phyloP scores from a whole-genome alignment of 352 stramenopile genomes.

The Pythium vanterpoolii region DNA sequence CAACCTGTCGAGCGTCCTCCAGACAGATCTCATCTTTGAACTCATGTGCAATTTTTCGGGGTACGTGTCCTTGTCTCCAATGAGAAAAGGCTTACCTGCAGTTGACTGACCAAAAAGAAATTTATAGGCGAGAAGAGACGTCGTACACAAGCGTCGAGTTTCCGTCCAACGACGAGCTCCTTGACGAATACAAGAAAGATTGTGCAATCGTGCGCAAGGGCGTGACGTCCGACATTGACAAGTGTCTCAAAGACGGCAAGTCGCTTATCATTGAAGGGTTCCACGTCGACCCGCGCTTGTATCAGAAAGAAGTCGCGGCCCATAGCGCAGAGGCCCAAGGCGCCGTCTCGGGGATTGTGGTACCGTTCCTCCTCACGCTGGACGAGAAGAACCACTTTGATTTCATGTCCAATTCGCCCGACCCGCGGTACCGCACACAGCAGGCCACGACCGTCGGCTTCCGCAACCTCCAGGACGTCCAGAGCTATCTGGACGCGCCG shows the following conservation, averaged over 20 bases:
- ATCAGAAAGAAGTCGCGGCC: constrained; percentile 64
- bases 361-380: constrained; percentile 54
- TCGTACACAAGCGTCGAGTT: constrained; percentile 65
- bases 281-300: constrained; percentile 83
- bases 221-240: constrained; percentile 84
- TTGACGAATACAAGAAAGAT: constrained; percentile 73
- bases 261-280: constrained; percentile 87
- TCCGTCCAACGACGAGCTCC: constrained; percentile 49
- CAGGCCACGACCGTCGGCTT: constrained; percentile 51
- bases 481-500: constrained; percentile 61
- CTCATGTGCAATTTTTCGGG: constrained; percentile 90
- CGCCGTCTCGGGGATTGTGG: constrained; percentile 65
- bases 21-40: constrained; percentile 87
- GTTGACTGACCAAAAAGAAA: not conserved
- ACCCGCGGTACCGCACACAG: constrained; percentile 71
- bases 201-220: constrained; percentile 78
- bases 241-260: constrained; percentile 88
- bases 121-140: constrained; percentile 46
- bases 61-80: constrained; percentile 28
- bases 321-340: constrained; percentile 25
- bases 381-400: constrained; percentile 62
- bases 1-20: constrained; percentile 84
- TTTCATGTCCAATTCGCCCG: constrained; percentile 83
- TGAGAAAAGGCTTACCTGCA: too few species aligned
- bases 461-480: constrained; percentile 73